These are phyloP conservation scores for Coniella lustricola DNA, from an alignment of 2,329 filamentous ascomycete species.

Conservation along the genomic window DNA sequence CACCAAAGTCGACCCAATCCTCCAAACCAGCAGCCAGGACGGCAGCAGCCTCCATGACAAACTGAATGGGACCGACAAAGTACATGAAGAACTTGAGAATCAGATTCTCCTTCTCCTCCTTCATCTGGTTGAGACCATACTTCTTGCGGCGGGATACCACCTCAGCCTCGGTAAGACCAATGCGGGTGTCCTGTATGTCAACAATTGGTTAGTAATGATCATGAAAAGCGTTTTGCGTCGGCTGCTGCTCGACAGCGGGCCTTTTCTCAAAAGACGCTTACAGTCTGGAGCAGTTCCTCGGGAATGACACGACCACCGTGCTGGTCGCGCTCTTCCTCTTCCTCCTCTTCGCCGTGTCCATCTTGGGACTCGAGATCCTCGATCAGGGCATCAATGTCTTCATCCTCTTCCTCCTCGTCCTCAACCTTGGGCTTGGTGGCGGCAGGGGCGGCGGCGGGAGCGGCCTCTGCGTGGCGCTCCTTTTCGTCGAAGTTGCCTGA, in stretches of 20 bases:
- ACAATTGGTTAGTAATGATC: no score
- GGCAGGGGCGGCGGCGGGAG: slow-evolving; percentile 27
- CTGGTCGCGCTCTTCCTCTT: slow-evolving; percentile 37
- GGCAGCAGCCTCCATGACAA: slow-evolving; percentile 65
- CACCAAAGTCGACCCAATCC: slow-evolving; percentile 91
- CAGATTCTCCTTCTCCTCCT: slow-evolving; percentile 81
- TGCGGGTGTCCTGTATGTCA: slow-evolving; percentile 15
- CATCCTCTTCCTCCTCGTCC: slow-evolving; percentile 66
- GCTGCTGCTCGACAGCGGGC: neutral
- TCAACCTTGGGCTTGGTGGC: slow-evolving; percentile 31
- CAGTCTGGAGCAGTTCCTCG: slow-evolving; percentile 71
- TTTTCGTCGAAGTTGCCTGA: slow-evolving; percentile 61
- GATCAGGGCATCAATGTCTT: slow-evolving; percentile 81
- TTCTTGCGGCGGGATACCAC: slow-evolving; percentile 58
- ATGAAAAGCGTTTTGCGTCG: no score
- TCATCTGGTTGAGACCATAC: slow-evolving; percentile 83
- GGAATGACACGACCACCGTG: slow-evolving; percentile 56
- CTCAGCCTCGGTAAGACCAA: slow-evolving; percentile 62
- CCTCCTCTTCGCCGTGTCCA: slow-evolving; percentile 56
- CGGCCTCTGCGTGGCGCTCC: slow-evolving; percentile 30
- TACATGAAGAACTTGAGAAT: slow-evolving; percentile 76
- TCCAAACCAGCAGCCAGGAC: slow-evolving; percentile 65
- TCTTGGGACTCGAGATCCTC: slow-evolving; percentile 81
- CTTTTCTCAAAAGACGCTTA: slow-evolving; percentile 3
- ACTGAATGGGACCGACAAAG: slow-evolving; percentile 85